Conservation (phyloP, 2,329 filamentous ascomycete genomes). For the Pyricularia sp. region DNA sequence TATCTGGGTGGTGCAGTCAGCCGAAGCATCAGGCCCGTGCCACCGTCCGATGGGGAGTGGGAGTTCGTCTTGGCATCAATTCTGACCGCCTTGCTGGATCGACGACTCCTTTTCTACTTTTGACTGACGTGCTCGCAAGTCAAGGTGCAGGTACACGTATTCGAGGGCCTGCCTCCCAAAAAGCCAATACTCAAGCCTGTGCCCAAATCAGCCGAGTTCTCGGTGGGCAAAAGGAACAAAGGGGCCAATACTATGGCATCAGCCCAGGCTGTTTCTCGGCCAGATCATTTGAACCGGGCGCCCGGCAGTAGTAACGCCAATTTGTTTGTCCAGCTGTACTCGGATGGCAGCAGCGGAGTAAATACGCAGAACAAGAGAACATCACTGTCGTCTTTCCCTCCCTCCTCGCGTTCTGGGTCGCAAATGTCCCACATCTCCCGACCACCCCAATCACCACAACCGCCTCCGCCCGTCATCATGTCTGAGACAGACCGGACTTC, state of each 20-base stretch:
- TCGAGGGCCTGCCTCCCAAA: constrained; percentile 7
- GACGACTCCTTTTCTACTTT: neutral
- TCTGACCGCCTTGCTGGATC: neutral
- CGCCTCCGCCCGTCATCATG: constrained; percentile 21
- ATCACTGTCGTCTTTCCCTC: constrained; percentile 56
- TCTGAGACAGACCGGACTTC: constrained; percentile 42
- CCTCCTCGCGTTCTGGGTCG: constrained; percentile 43
- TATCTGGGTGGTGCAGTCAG: neutral
- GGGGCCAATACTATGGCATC: neutral
- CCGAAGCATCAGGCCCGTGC: neutral
- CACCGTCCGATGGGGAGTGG: neutral
- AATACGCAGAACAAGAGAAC: constrained; percentile 28
- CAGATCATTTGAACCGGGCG: constrained; percentile 19
- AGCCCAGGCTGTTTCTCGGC: neutral
- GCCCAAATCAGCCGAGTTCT: neutral
- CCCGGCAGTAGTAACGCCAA: constrained; percentile 23
- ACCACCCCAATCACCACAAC: constrained; percentile 46
- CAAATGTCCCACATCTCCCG: constrained; percentile 46
- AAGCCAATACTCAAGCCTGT: neutral
- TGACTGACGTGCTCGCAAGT: neutral
- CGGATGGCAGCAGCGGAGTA: constrained; percentile 10
- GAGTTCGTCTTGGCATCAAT: neutral
- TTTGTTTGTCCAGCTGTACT: constrained; percentile 14
- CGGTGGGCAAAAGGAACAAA: neutral
- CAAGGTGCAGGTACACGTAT: neutral